Evolutionary conservation across 805 yeast species (phyloP).

Genomic region (Metschnikowia chrysomelidarum): DNA sequence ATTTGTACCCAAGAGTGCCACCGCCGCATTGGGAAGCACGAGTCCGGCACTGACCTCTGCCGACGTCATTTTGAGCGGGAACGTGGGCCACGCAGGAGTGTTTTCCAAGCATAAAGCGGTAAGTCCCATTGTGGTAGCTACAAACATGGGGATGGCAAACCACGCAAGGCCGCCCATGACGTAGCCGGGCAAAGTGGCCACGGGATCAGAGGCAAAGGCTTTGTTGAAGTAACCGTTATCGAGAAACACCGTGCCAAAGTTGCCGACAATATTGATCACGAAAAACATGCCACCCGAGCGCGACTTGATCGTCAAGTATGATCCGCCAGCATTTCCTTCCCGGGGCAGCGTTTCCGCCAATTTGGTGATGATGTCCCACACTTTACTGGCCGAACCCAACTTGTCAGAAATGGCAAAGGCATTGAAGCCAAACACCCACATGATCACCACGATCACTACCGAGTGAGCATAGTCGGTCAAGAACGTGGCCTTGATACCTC

Average conservation of each 20-base stretch:
- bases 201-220: slow-evolving; percentile 83
- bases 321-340: slow-evolving; percentile 79
- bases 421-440: slow-evolving; percentile 77
- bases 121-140: slow-evolving; percentile 84
- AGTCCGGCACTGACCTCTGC: slow-evolving; percentile 81
- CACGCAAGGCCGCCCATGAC: slow-evolving; percentile 86
- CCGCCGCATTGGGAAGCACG: slow-evolving; percentile 75
- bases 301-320: slow-evolving; percentile 85
- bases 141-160: slow-evolving; percentile 85
- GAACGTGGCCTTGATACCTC: slow-evolving; percentile 47
- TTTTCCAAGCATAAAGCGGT: slow-evolving; percentile 73
- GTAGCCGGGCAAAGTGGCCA: slow-evolving; percentile 83
- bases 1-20: slow-evolving; percentile 78
- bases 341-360: slow-evolving; percentile 64
- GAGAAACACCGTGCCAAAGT: slow-evolving; percentile 83
- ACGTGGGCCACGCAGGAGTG: slow-evolving; percentile 74
- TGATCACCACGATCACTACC: slow-evolving; percentile 66
- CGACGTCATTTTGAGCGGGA: slow-evolving; percentile 62
- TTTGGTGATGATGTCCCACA: slow-evolving; percentile 69
- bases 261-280: slow-evolving; percentile 83
- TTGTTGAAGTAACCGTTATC: slow-evolving; percentile 90
- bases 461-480: slow-evolving; percentile 46
- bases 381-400: slow-evolving; percentile 79
- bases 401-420: slow-evolving; percentile 66
- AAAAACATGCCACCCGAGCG: slow-evolving; percentile 85